Evolutionary conservation across 768 basidiomycete genomes (phyloP).

Genomic region (Daedaleopsis sinensis): DNA sequence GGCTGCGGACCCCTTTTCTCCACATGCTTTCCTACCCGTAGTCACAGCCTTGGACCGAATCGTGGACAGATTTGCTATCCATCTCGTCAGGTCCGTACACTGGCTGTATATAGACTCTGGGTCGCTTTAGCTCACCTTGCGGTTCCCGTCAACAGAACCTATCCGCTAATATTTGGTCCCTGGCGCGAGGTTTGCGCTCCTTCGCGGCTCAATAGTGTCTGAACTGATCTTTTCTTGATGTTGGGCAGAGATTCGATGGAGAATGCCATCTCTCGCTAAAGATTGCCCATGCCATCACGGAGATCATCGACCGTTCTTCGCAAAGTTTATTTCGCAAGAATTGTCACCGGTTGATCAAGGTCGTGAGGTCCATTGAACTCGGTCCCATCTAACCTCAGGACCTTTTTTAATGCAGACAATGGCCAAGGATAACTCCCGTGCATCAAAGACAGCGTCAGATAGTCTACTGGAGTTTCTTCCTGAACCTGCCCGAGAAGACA

Average conservation of each 20-base stretch:
- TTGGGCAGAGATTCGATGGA: slow-evolving; percentile 54
- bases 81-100: slow-evolving; percentile 57
- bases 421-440: background rate
- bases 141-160: slow-evolving; percentile 50
- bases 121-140: slow-evolving; percentile 7
- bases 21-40: slow-evolving; percentile 57
- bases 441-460: background rate
- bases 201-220: too few species aligned
- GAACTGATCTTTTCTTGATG: too few species aligned
- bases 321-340: slow-evolving; percentile 48
- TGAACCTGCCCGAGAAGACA: background rate
- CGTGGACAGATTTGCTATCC: slow-evolving; percentile 54
- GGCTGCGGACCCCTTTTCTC: slow-evolving; percentile 52
- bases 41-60: slow-evolving; percentile 53
- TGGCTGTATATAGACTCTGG: background rate
- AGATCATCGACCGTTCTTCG: slow-evolving; percentile 56
- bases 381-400: background rate
- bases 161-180: slow-evolving; percentile 76
- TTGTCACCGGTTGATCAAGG: slow-evolving; percentile 52
- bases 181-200: slow-evolving; percentile 56
- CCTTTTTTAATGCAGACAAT: background rate
- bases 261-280: slow-evolving; percentile 53
- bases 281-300: slow-evolving; percentile 51
- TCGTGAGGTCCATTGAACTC: slow-evolving; percentile 24
- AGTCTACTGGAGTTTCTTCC: background rate